Base-by-base conservation (phyloP, 2,329 filamentous ascomycete species). In the Clonostachys chloroleuca region DNA sequence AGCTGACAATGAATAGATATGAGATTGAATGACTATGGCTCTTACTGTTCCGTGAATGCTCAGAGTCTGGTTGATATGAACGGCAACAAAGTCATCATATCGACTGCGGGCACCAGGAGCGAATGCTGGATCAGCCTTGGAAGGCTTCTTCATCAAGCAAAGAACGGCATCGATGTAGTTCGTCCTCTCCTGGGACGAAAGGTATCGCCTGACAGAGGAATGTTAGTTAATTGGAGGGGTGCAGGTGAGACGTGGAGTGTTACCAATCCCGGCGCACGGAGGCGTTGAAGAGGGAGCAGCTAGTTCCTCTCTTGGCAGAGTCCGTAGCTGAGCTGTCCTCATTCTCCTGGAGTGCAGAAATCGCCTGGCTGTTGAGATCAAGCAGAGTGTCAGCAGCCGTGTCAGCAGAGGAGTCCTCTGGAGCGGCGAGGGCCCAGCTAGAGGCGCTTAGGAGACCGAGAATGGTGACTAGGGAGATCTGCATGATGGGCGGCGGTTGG, bases 1-100 rank as follows among this genome's bases (percentile, higher is more conserved):
- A 43, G 16, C 8, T 17, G 12, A n/a, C 24, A 12, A 12, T 44
- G 10, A 20, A n/a, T 34, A 10, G 6, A 17, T 44, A 24, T 6
- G 10, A 34, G 16, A 24, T 42, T 13, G 16, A 42, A 42, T 42
- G 17, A 14, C 3, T 42, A 30, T n/a, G 24, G 8, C 7, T n/a
- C 54, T 34, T 49, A 60, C 54, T 10, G 59, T 62, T 14, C 47
- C 50, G 40, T 62, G 54, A 45, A 58, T 54, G n/a, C 20, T 45
- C 42, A 52, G 45, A 10, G 52, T 56, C 49, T 55, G 57, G 44
- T 64, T 59, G 37, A 64, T 61, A 36, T 65, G 60, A n/a, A 58
- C 54, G 12, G 58, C 59, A 5, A 61, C 59, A 34, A 64, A 65
- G 49, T 64, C 63, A 47, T 65, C 62, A 41, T 59, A 63, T 10